Base-by-base conservation (phyloP, 208 protist genomes). In the Porcisia hertigi region DNA sequence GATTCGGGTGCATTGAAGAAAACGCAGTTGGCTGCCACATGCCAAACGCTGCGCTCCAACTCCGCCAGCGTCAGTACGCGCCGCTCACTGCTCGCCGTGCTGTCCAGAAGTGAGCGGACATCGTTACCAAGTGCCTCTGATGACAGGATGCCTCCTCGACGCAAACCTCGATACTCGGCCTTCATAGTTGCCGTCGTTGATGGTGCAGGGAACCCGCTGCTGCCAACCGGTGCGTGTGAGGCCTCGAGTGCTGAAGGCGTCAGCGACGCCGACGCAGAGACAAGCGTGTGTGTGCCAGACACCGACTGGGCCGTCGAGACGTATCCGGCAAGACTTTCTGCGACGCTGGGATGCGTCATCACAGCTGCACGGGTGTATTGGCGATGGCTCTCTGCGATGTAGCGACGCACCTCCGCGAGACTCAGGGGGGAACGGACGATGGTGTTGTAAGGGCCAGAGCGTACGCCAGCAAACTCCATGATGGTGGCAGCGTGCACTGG, bases 401-500 rank as follows among this genome's bases (percentile, higher is more conserved):
- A 77, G 43, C 72, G 69, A 54, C 91, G 91, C 54, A 94, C 86
- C 72, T 80, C 72, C 5, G 82, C 80, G 30, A 96, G 79, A 41
- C 83, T 92, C 58, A 92, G 64, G 16, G 92, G 89, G 8, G 65
- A 69, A 30, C 72, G 77, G 39, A 96, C 81, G 66, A 94, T 83
- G 25, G 78, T 87, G 59, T 71, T 67, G 63, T 96, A 96, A 11
- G 88, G 81, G 4, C 82, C 87, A 30, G 87, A 86, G 30, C 86
- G 88, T 47, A 90, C 84, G n/a, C 86, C 89, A 71, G 93, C 89
- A 80, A 91, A 94, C 84, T 94, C 88, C 92, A 96, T 94, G 41
- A 94, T 88, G 36, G 92, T 94, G 18, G 83, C 73, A 11, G 86
- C 81, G 39, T 81, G 81, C 63, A 96, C 90, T 0, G 88, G 85